Percentiles rank a stretch among this genome's conserved stretches.
Evolutionary conservation across 2,329 filamentous ascomycete species (phyloP).

Genomic region (Ophiostoma perfectum): DNA sequence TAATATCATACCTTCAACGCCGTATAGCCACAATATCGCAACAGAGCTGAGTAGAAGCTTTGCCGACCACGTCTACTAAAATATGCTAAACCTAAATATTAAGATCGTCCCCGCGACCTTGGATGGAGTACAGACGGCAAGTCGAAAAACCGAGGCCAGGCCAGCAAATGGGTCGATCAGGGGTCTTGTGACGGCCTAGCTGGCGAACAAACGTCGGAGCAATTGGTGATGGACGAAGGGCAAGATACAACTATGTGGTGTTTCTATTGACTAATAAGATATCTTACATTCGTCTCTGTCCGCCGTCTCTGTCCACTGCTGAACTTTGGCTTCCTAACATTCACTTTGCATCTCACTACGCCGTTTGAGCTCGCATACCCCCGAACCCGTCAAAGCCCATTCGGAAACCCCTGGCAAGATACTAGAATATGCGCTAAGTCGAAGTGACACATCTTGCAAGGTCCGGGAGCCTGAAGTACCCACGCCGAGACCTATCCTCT

Average conservation of each 20-base stretch:
- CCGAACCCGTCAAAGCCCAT: neutral
- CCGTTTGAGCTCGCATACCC: neutral
- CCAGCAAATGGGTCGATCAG: conserved; percentile 24
- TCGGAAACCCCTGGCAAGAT: neutral
- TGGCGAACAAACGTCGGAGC: neutral
- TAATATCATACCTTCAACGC: too few relatives aligned
- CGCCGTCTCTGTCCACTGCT: too few relatives aligned
- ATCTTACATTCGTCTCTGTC: neutral
- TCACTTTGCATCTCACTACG: neutral
- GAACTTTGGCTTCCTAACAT: neutral
- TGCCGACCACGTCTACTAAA: neutral
- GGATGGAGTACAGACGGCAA: conserved; percentile 24
- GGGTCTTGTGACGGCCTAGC: conserved; percentile 9
- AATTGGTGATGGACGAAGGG: neutral
- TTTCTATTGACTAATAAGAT: neutral
- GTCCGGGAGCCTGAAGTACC: neutral
- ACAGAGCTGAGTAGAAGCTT: too few relatives aligned
- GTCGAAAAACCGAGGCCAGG: conserved; percentile 22
- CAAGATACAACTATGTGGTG: neutral
- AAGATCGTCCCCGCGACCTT: neutral
- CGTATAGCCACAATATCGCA: too few relatives aligned
- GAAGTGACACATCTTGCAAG: neutral
- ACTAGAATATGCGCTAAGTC: neutral
- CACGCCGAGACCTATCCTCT: neutral
- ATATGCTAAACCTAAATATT: neutral